Evolutionary conservation across 345 rosid species (phyloP).

Genomic region (Tarenaya hassleriana): DNA sequence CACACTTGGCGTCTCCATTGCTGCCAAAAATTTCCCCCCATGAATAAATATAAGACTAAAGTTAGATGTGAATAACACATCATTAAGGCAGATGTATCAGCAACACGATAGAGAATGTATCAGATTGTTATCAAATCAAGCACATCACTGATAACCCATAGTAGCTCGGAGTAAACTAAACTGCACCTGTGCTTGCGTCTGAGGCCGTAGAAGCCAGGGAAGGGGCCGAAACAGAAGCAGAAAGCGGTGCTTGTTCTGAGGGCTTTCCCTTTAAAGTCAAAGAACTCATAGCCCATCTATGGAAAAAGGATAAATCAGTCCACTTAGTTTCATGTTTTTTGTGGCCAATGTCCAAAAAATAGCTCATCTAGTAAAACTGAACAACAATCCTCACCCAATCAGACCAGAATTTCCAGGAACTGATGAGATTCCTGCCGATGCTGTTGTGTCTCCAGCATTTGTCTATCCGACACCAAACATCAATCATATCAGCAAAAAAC

Average conservation of each 20-base stretch:
- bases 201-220: slow-evolving; percentile 45
- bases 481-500: background rate
- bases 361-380: background rate
- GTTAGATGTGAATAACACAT: background rate
- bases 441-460: slow-evolving; percentile 52
- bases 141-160: no score
- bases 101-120: background rate
- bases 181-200: slow-evolving; percentile 58
- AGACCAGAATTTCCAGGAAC: slow-evolving; percentile 82
- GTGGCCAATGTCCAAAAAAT: background rate
- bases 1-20: slow-evolving; percentile 43
- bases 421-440: slow-evolving; percentile 52
- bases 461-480: slow-evolving; percentile 31
- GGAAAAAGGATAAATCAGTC: slow-evolving; percentile 3
- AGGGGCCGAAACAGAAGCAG: slow-evolving; percentile 47
- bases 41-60: background rate
- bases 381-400: slow-evolving; percentile 60
- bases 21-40: slow-evolving; percentile 28
- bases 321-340: background rate
- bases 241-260: slow-evolving; percentile 67
- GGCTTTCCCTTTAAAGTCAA: slow-evolving; percentile 90
- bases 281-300: slow-evolving; percentile 99
- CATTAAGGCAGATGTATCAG: background rate
- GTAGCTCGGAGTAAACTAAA: slow-evolving; percentile 7
- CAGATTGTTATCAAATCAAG: no score